These are phyloP conservation scores for Ailanthus altissimus DNA, from an alignment of 345 rosid species.

Conservation along the genomic window DNA sequence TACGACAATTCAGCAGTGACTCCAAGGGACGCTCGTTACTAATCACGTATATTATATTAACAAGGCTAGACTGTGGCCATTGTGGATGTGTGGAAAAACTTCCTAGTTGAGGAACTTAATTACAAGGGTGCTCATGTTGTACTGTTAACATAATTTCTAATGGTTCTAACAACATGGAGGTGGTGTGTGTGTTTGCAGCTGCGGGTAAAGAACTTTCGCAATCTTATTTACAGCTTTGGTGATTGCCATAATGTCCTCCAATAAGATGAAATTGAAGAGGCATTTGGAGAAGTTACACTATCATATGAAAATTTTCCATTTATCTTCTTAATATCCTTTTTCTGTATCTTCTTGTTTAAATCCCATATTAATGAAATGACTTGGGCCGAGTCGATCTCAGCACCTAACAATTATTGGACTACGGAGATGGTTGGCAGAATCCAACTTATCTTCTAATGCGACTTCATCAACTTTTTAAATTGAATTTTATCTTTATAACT, in stretches of 20 bases:
- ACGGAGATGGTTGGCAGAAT: no score
- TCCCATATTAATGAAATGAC: no score
- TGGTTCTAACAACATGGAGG: not conserved
- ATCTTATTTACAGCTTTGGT: not conserved
- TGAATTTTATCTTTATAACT: no score
- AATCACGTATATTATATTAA: not conserved
- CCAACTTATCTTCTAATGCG: no score
- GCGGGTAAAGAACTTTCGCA: not conserved
- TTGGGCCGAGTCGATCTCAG: no score
- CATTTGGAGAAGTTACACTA: not conserved
- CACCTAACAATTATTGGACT: no score
- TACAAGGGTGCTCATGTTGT: not conserved
- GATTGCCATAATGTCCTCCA: not conserved
- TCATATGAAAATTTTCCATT: no score
- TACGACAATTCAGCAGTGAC: not conserved
- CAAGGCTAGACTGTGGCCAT: not conserved
- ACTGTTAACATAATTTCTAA: not conserved
- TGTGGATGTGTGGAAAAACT: not conserved
- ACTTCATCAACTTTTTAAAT: no score
- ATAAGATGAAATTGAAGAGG: not conserved
- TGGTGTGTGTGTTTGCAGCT: not conserved
- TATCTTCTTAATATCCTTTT: no score
- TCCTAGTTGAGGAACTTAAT: not conserved
- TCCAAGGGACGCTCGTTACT: not conserved
- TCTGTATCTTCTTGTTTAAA: no score